Percentiles rank a stretch among this genome's conserved stretches.
Conservation (phyloP, 257 asterid species). For the Rubia yunnanensis region DNA sequence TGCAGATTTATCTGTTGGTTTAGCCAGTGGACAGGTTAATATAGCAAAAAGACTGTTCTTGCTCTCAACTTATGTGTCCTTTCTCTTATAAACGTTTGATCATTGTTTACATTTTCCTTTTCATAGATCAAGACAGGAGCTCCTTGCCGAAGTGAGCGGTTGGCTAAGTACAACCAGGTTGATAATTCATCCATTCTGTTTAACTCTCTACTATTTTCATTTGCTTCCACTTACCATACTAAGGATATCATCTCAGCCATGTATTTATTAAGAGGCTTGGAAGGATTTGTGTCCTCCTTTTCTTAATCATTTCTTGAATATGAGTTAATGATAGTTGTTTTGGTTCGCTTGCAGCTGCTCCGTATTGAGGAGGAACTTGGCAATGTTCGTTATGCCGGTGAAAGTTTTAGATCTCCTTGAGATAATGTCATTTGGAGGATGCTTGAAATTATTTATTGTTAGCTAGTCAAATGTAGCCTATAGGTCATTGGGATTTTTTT, state of each 20-base stretch:
- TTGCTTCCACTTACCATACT: background rate
- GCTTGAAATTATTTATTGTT: background rate
- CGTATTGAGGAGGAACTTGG: slow-evolving; percentile 98
- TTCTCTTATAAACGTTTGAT: background rate
- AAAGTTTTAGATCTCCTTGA: slow-evolving; percentile 79
- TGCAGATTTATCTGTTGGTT: slow-evolving; percentile 91
- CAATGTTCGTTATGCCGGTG: slow-evolving; percentile 89
- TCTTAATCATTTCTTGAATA: background rate
- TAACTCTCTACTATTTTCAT: background rate
- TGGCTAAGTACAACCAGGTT: slow-evolving; percentile 97
- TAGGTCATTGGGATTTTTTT: background rate
- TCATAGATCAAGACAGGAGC: slow-evolving; percentile 93
- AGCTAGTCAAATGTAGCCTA: background rate
- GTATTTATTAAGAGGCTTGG: background rate
- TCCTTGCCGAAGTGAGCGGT: slow-evolving; percentile 95
- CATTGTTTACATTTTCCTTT: slow-evolving; percentile 8
- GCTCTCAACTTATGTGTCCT: background rate
- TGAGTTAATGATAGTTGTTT: background rate
- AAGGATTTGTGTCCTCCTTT: background rate
- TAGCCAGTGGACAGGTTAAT: slow-evolving; percentile 95
- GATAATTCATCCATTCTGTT: background rate
- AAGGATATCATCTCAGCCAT: background rate
- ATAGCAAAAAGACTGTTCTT: background rate
- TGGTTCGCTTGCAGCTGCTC: slow-evolving; percentile 47
- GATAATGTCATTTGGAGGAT: slow-evolving; percentile 3